Evolutionary conservation across 2,329 filamentous ascomycete species (phyloP).

Genomic region (Fusarium begoniae): DNA sequence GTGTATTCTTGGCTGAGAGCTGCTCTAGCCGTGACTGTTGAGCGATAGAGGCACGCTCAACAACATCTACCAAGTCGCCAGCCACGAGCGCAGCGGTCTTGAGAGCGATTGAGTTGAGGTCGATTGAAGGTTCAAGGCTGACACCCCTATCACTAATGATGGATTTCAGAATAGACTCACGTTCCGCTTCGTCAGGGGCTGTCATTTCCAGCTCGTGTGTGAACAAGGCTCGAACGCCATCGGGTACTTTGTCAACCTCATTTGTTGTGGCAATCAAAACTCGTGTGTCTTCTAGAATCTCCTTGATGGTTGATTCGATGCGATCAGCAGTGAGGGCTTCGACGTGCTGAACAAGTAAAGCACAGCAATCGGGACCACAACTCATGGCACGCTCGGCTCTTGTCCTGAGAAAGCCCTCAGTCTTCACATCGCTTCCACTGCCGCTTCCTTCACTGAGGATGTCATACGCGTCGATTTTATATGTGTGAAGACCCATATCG

Average conservation of each 20-base stretch:
- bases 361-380: conserved; percentile 85
- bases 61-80: conserved; percentile 92
- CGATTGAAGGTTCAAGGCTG: conserved; percentile 82
- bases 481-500: conserved; percentile 90
- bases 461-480: conserved; percentile 90
- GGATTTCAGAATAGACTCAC: conserved; percentile 84
- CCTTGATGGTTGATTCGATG: conserved; percentile 85
- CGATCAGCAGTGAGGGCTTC: conserved; percentile 92
- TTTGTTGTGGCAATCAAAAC: conserved; percentile 94
- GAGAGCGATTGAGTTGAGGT: conserved; percentile 84
- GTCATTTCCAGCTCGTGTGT: conserved; percentile 95
- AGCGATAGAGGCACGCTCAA: conserved; percentile 86
- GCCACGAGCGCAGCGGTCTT: conserved; percentile 97
- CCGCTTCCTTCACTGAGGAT: conserved; percentile 87
- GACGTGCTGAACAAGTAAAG: conserved; percentile 86
- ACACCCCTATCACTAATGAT: conserved; percentile 81
- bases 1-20: conserved; percentile 64
- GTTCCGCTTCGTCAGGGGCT: conserved; percentile 90
- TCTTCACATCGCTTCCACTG: conserved; percentile 91
- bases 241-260: conserved; percentile 92
- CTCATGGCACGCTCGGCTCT: conserved; percentile 88
- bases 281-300: conserved; percentile 80
- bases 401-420: conserved; percentile 87
- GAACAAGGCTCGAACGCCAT: conserved; percentile 88
- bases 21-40: conserved; percentile 78